phyloP scores from a whole-genome alignment of 306 rosid species.

The Prunus mongolica region DNA sequence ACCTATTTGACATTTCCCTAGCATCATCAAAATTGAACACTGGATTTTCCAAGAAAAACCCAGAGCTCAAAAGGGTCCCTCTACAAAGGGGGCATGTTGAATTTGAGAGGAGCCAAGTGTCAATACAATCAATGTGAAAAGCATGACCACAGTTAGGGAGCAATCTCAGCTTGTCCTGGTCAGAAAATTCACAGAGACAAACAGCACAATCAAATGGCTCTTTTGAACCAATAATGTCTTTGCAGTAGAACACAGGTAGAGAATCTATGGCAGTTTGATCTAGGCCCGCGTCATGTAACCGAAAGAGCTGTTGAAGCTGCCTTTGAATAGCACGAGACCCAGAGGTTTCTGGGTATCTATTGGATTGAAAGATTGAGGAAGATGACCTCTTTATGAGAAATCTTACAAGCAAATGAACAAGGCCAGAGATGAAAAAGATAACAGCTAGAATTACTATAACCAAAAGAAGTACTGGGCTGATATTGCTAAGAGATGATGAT shows the following conservation, averaged over 20 bases:
- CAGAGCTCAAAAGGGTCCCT: slow-evolving; percentile 35
- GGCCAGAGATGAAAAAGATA: slow-evolving; percentile 64
- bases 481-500: slow-evolving; percentile 45
- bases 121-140: slow-evolving; percentile 74
- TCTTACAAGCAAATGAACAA: slow-evolving; percentile 60
- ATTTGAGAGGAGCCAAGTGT: slow-evolving; percentile 84
- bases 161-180: slow-evolving; percentile 63
- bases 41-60: slow-evolving; percentile 32
- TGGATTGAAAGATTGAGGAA: slow-evolving; percentile 50
- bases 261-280: slow-evolving; percentile 66
- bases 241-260: slow-evolving; percentile 64
- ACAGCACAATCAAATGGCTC: slow-evolving; percentile 88
- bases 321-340: slow-evolving; percentile 55
- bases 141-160: slow-evolving; percentile 84
- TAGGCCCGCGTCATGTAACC: slow-evolving; percentile 72
- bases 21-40: slow-evolving; percentile 22
- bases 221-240: slow-evolving; percentile 54
- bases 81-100: slow-evolving; percentile 93
- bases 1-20: slow-evolving; percentile 26
- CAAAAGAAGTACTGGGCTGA: slow-evolving; percentile 58
- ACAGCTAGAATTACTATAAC: slow-evolving; percentile 63
- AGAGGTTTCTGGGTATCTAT: slow-evolving; percentile 41
- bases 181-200: slow-evolving; percentile 65
- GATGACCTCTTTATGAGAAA: slow-evolving; percentile 46
- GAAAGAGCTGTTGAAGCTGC: slow-evolving; percentile 85